A percentile compares a stretch with the other conserved stretches of the same genome.
Evolutionary conservation across 1,284 basidiomycete genomes (phyloP).

Genomic region (Ceratobasidium sp.): DNA sequence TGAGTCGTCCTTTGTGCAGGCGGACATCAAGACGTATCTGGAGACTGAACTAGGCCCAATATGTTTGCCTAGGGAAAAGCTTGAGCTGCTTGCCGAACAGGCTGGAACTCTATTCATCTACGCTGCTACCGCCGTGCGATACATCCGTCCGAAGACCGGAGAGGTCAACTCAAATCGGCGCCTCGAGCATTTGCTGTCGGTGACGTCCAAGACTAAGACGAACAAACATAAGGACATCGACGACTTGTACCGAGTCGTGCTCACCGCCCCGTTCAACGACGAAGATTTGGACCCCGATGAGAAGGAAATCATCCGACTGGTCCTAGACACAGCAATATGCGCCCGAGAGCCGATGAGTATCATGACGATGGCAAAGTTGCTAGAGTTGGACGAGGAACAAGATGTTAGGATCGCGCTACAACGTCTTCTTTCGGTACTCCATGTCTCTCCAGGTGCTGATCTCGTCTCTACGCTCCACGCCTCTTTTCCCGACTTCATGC

Average conservation of each 20-base stretch:
- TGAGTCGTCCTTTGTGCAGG: constrained; percentile 34
- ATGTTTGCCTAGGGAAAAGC: not conserved
- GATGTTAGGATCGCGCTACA: not conserved
- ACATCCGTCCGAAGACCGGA: not conserved
- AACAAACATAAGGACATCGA: not conserved
- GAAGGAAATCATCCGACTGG: not conserved
- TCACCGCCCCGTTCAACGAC: not conserved
- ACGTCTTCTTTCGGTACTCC: not conserved
- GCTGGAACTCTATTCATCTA: constrained; percentile 36
- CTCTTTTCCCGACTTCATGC: not conserved
- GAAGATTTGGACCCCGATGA: not conserved
- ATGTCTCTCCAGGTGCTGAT: not conserved
- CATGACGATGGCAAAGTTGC: not conserved
- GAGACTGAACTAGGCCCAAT: constrained; percentile 6
- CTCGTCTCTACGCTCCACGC: not conserved
- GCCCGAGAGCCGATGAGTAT: not conserved
- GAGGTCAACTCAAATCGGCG: not conserved
- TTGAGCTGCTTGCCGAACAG: constrained; percentile 15
- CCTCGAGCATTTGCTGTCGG: not conserved
- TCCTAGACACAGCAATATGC: constrained; percentile 2
- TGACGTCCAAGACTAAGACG: not conserved
- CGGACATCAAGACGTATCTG: constrained; percentile 40
- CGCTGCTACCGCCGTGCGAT: constrained; percentile 30
- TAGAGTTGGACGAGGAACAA: not conserved
- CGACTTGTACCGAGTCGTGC: not conserved